Evolutionary conservation across 2,329 filamentous ascomycete species (phyloP).

Genomic region (Penicillium nordicum): DNA sequence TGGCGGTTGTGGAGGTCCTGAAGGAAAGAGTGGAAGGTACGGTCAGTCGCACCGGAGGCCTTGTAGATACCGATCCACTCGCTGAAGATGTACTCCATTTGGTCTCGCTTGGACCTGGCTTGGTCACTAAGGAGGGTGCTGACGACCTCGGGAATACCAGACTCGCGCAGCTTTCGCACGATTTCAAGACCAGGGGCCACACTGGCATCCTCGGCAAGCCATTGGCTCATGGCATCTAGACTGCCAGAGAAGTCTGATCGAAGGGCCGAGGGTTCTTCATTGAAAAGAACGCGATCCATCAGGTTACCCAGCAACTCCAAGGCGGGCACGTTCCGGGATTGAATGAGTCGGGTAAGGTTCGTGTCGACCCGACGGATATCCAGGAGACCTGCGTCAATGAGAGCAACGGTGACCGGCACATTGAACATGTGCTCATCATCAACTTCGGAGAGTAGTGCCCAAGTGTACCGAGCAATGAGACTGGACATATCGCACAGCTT

Average conservation of each 20-base stretch:
- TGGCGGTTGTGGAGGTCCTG: slow-evolving; percentile 75
- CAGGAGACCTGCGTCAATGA: slow-evolving; percentile 59
- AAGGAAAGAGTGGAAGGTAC: slow-evolving; percentile 71
- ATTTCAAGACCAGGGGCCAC: slow-evolving; percentile 66
- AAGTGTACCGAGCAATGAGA: slow-evolving; percentile 52
- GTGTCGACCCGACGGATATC: slow-evolving; percentile 65
- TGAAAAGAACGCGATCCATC: slow-evolving; percentile 73
- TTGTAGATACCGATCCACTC: slow-evolving; percentile 87
- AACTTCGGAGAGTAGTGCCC: slow-evolving; percentile 47
- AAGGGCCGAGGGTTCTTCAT: slow-evolving; percentile 71
- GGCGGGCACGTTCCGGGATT: slow-evolving; percentile 66
- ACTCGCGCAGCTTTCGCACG: slow-evolving; percentile 60
- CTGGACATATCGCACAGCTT: slow-evolving; percentile 62
- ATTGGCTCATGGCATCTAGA: slow-evolving; percentile 74
- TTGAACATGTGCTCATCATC: slow-evolving; percentile 63
- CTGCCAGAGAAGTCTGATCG: slow-evolving; percentile 83
- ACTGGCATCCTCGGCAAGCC: slow-evolving; percentile 71
- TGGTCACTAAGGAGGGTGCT: slow-evolving; percentile 56
- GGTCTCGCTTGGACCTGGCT: slow-evolving; percentile 63
- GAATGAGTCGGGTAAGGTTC: slow-evolving; percentile 69
- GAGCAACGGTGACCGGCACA: slow-evolving; percentile 57
- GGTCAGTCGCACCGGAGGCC: slow-evolving; percentile 71
- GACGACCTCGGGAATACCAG: slow-evolving; percentile 54
- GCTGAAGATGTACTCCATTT: slow-evolving; percentile 91
- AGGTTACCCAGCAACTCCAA: slow-evolving; percentile 77